Percentiles rank a stretch among this genome's conserved stretches.
phyloP scores from a whole-genome alignment of 1,284 basidiomycete genomes.

The Caloboletus inedulis region DNA sequence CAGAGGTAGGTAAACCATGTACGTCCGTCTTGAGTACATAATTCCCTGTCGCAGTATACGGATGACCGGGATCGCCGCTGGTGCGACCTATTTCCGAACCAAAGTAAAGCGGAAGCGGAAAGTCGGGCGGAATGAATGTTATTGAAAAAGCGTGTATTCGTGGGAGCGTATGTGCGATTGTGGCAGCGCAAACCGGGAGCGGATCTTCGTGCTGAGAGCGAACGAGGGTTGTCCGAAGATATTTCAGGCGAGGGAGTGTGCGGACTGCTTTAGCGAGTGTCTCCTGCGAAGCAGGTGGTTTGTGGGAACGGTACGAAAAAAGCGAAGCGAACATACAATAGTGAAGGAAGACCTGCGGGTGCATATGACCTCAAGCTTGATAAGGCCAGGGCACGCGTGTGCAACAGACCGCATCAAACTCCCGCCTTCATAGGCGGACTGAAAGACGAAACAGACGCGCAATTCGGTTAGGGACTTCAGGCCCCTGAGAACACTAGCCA shows the following conservation, averaged over 20 bases:
- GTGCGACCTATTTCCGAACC: conserved; percentile 29
- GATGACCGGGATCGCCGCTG: conserved; percentile 29
- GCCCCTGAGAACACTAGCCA: conserved; percentile 53
- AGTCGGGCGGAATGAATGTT: conserved; percentile 51
- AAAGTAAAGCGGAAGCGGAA: conserved; percentile 39
- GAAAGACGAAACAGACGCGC: conserved; percentile 60
- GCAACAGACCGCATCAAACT: conserved; percentile 63
- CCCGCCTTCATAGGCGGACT: conserved; percentile 69
- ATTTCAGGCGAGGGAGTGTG: conserved; percentile 57
- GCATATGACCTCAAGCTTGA: conserved; percentile 60
- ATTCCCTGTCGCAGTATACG: conserved; percentile 40
- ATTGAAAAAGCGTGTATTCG: conserved; percentile 60
- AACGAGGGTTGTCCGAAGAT: conserved; percentile 59
- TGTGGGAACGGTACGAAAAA: background rate
- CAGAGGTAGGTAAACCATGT: conserved; percentile 42
- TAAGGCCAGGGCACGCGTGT: conserved; percentile 58
- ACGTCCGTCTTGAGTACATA: conserved; percentile 50
- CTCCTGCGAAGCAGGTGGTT: conserved; percentile 36
- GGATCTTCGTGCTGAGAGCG: conserved; percentile 62
- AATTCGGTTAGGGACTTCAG: conserved; percentile 54
- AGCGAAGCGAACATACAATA: conserved; percentile 43
- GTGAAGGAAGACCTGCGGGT: conserved; percentile 67
- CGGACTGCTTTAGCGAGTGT: conserved; percentile 53
- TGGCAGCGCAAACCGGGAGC: conserved; percentile 53
- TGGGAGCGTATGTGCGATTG: conserved; percentile 61